Conservation (phyloP, 1,284 basidiomycete genomes). For the Coriolopsis trogii region DNA sequence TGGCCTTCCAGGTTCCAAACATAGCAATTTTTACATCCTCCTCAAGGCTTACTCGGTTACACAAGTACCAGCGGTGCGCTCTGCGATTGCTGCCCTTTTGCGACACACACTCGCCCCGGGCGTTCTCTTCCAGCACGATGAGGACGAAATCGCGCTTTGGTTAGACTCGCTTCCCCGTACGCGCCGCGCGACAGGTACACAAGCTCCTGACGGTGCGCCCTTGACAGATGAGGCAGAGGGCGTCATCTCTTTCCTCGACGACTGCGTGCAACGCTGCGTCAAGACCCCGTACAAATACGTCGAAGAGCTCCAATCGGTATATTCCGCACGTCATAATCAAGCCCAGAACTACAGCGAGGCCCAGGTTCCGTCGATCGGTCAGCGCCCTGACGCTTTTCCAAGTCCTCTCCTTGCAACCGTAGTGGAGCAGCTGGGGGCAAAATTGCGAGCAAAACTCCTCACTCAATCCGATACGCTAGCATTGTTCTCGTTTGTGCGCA, state of each 20-base stretch:
- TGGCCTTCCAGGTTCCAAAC: conserved; percentile 38
- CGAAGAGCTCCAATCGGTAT: conserved; percentile 59
- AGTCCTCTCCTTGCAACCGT: conserved; percentile 81
- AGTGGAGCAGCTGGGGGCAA: conserved; percentile 75
- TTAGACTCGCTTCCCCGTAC: conserved; percentile 58
- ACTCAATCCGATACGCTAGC: conserved; percentile 63
- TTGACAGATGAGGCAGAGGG: conserved; percentile 62
- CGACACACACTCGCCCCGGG: conserved; percentile 65
- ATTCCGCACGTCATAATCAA: conserved; percentile 7
- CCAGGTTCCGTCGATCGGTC: conserved; percentile 11
- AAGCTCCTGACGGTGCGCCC: conserved; percentile 53
- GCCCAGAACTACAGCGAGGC: background rate
- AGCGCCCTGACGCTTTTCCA: conserved; percentile 37
- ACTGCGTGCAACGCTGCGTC: conserved; percentile 82
- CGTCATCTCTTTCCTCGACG: conserved; percentile 81
- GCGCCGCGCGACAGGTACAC: conserved; percentile 36
- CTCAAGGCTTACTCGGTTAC: conserved; percentile 63
- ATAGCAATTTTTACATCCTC: conserved; percentile 68
- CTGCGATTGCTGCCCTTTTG: conserved; percentile 60
- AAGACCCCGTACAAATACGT: conserved; percentile 90
- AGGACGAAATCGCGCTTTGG: conserved; percentile 78
- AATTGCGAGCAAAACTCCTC: conserved; percentile 55
- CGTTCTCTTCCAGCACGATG: conserved; percentile 83
- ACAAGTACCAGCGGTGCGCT: conserved; percentile 52
- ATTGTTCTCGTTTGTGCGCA: conserved; percentile 63